Conservation (phyloP, 2,329 filamentous ascomycete genomes). For the Ascochyta clinopodiicola region DNA sequence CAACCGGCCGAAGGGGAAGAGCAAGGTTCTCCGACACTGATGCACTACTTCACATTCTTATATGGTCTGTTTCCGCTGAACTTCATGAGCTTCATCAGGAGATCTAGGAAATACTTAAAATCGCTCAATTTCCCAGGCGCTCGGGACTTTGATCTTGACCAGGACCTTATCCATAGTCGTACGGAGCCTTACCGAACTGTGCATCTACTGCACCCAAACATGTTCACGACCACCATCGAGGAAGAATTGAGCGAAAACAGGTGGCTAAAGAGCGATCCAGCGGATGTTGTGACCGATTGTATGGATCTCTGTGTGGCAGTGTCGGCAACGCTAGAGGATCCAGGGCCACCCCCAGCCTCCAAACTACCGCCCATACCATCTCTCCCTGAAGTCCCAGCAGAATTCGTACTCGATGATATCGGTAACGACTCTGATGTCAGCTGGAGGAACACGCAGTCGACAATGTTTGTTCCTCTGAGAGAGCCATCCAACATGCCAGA, state of each 20-base stretch:
- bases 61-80: constrained; percentile 86
- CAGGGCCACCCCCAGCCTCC: constrained; percentile 55
- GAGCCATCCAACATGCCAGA: constrained; percentile 32
- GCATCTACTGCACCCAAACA: constrained; percentile 83
- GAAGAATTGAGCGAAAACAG: constrained; percentile 79
- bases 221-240: constrained; percentile 79
- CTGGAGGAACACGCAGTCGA: constrained; percentile 63
- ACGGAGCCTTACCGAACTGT: constrained; percentile 76
- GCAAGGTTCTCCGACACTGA: constrained; percentile 64
- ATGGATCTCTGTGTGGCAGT: constrained; percentile 68
- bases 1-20: constrained; percentile 66
- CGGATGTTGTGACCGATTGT: constrained; percentile 81
- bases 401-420: constrained; percentile 44
- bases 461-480: constrained; percentile 48
- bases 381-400: constrained; percentile 38
- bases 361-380: constrained; percentile 58
- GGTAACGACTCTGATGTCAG: constrained; percentile 49
- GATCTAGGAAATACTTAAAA: constrained; percentile 78
- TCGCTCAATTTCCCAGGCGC: constrained; percentile 73
- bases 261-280: constrained; percentile 80
- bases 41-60: constrained; percentile 80
- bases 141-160: constrained; percentile 79
- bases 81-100: constrained; percentile 84
- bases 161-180: constrained; percentile 75
- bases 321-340: constrained; percentile 51